Conservation (phyloP, 306 rosid genomes). For the Calophaca sinica region DNA sequence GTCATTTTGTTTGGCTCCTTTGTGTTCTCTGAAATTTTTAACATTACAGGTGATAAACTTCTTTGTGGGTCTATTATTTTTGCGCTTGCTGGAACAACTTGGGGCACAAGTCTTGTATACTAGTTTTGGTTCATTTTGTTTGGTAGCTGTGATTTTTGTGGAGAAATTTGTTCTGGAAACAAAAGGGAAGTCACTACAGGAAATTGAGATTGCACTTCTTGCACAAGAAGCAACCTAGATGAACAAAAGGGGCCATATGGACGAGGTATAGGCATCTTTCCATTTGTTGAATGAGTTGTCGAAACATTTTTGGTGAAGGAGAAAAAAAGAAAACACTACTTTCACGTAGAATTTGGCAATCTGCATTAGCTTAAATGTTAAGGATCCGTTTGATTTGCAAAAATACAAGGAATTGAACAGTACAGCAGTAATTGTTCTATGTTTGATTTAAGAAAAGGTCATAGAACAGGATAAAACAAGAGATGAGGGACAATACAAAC, state of each 20-base stretch:
- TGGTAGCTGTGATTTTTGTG: constrained; percentile 70
- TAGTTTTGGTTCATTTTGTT: constrained; percentile 67
- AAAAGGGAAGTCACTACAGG: constrained; percentile 92
- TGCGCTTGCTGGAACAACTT: constrained; percentile 75
- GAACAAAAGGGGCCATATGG: constrained; percentile 4
- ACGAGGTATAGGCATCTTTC: constrained; percentile 37
- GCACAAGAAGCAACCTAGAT: constrained; percentile 54
- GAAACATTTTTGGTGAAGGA: constrained; percentile 5
- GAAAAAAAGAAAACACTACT: constrained; percentile 1
- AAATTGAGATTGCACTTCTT: constrained; percentile 79
- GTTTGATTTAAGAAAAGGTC: too few relatives aligned
- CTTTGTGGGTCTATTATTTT: constrained; percentile 76
- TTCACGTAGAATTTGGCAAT: constrained; percentile 15
- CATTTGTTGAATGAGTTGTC: constrained; percentile 26
- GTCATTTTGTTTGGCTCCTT: constrained; percentile 29
- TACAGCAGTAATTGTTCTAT: too few relatives aligned
- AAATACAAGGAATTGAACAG: too few relatives aligned
- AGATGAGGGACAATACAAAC: neutral
- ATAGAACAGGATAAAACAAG: neutral
- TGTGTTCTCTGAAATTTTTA: constrained; percentile 16
- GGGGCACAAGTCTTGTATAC: constrained; percentile 67
- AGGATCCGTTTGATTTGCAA: neutral
- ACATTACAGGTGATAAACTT: constrained; percentile 79
- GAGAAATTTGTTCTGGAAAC: constrained; percentile 81
- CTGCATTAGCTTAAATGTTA: constrained; percentile 1